Base-by-base conservation (phyloP, 164 flowering plant genomes). In the Litsea cubeba region DNA sequence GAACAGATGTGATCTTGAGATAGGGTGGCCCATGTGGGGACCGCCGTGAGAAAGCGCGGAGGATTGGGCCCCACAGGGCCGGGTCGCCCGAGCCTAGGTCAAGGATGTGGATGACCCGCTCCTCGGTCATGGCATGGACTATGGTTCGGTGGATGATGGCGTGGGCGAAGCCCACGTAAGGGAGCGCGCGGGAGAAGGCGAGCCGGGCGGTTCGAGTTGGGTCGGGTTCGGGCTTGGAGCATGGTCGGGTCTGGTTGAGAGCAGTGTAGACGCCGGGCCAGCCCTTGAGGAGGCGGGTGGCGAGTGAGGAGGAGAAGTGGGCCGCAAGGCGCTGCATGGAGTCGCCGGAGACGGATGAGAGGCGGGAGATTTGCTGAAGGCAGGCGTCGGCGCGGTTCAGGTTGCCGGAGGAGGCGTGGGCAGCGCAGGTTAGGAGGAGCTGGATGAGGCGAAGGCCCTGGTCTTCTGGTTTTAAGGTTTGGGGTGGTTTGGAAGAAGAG, bases 321-420 rank as follows among this genome's bases (percentile, higher is more conserved):
- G 85, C 77, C 0, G 85, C 80, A 0, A 85, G 77, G 25, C 88
- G 71, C 71, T 86, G 87, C 81, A 82, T 81, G 67, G 88, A 70
- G 73, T 82, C 84, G 15, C 88, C 88, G 24, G 77, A 12, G 22
- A 75, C 14, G 5, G 88, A 86, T 25, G 87, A 71, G n/a, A 82
- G 80, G 49, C 77, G 69, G 1, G 83, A 80, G 17, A 84, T 83
- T 17, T 83, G 81, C 26, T 68, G 69, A 72, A 84, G 87, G 58
- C 74, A 69, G 0, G 74, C 65, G 12, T 86, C 84, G 12, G 87
- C 84, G 0, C 62, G 77, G 62, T 81, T 79, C 64, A 84, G 78
- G 71, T 83, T 84, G 28, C 87, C 83, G 50, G 87, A 75, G 14
- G 84, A 77, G 0, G 75, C 78, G 32, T 86, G 85, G 28, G 75